Percentiles rank a stretch among this genome's conserved stretches.
These are phyloP conservation scores for Ilex aquifolium DNA, from an alignment of 257 asterid genomes.

Conservation along the genomic window DNA sequence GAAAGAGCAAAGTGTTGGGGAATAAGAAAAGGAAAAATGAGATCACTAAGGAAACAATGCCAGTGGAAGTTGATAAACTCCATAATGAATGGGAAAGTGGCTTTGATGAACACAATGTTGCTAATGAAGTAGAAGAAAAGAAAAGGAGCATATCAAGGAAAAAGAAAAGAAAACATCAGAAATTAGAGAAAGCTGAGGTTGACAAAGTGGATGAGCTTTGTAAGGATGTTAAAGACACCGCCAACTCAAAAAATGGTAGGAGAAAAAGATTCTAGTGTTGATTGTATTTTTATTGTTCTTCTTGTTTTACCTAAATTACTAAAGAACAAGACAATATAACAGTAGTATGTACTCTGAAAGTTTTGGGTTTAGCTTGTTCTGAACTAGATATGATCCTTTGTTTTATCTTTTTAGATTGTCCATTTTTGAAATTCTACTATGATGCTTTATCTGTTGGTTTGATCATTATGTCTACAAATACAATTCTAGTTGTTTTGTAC, in stretches of 20 bases:
- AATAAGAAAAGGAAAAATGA: constrained; percentile 29
- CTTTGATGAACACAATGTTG: constrained; percentile 14
- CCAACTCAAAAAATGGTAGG: constrained; percentile 32
- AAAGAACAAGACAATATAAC: no score
- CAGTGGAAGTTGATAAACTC: constrained; percentile 3
- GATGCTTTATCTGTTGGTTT: no score
- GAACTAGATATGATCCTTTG: no score
- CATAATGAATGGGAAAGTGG: constrained; percentile 20
- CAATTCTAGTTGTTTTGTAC: no score
- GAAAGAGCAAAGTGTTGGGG: constrained; percentile 26
- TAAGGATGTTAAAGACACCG: constrained; percentile 13
- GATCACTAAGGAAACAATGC: constrained; percentile 4
- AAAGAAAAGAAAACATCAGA: constrained; percentile 35
- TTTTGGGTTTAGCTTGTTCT: no score
- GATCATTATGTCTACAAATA: no score
- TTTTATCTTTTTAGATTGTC: no score
- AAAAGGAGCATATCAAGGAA: constrained; percentile 27
- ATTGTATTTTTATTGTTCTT: no score
- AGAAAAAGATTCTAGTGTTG: background rate
- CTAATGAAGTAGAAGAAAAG: constrained; percentile 16
- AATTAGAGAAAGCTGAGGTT: constrained; percentile 11
- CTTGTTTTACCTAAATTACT: no score
- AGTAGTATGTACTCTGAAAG: no score
- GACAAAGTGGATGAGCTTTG: constrained; percentile 11
- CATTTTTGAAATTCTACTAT: no score